Evolutionary conservation across 1,284 basidiomycete genomes (phyloP), one percentile per base, ranked within the genome.

Genomic region (Cryptococcus amylolentus): DNA sequence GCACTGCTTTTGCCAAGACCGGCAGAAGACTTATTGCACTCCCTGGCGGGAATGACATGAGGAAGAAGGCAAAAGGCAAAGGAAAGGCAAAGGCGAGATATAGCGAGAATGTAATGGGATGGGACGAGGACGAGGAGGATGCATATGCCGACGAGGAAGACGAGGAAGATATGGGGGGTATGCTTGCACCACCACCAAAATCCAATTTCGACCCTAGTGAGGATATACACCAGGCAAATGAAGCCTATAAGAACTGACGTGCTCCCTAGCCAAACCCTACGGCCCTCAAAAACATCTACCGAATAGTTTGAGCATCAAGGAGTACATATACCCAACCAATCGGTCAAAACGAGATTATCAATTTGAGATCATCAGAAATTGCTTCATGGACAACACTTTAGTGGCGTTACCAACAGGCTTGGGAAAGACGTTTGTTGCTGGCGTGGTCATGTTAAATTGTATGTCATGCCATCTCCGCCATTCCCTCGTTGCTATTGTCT

Each of bases 391-490:
- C 50, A 98, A 99, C 70, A 91, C 91, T 3, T 84, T 99, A 4
- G 94, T 98, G 23, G 89, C 93, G 1, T 80, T 98, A 12, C 96
- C 96, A 0, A 99, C 96, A 0, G 96, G 96, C 57, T 80, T 98
- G 6, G 96, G 96, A 20, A 99, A 99, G 80, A 98, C 96, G 0
- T 98, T 99, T 70, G 89, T 99, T 58, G 96, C 96, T 1, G 94
- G 95, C 1, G 91, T 93, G 1, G 85, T 98, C 20, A 98, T 99
- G 90, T 78, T 93, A 10, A 94, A 93, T 65, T 93, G 91, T 92
- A 69, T 66, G 86, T 75, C 41, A 13, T n/a, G 20, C 2, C 18
- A n/a, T 13, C 8, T 10, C 42, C 14, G 31, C 3, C 10, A 14
- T 26, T 20, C 16, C 14, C 31, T 23, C 23, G 23, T 23, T 23